Evolutionary conservation across 2,329 filamentous ascomycete genomes (phyloP), one percentile per base, ranked within the genome.

Genomic region (Ophiostoma pallidulum): DNA sequence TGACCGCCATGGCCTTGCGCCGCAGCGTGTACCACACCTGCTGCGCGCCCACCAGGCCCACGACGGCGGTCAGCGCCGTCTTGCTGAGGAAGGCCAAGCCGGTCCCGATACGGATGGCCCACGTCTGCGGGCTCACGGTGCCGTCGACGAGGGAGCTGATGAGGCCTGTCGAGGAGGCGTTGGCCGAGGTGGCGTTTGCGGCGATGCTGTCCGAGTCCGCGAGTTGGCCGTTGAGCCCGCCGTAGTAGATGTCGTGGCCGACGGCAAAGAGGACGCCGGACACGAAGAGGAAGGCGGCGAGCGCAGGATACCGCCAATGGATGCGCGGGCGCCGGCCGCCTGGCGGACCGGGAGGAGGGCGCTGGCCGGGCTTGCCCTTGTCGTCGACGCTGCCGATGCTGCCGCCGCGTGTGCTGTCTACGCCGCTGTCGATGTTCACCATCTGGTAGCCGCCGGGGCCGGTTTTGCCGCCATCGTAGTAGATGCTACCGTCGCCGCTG

Each of bases 11-110:
- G 16, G 36, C 44, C 18, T 44, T 44, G 24, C 31, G 40, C 10
- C 49, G 49, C 45, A 51, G 36, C 31, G 45, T 51, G 28, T 24
- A 32, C 49, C 49, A 51, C 3, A 51, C 37, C 32, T 51, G 45
- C 41, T 51, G 49, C 20, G 45, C 45, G 2, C 35, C 45, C 12
- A 51, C 49, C 12, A 48, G 8, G 1, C 20, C 40, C 5, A 51
- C 26, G 1, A 45, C 31, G 1, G 31, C 28, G 3, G 28, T 14
- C 9, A 50, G 39, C 3, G 18, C 32, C 19, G 48, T 39, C 39
- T 47, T 50, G 20, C 35, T 41, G 26, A 50, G 43, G 8, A 50
- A 46, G 9, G 43, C 48, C 4, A 50, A 20, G 3, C 33, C 39
- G n/a, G 43, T 50, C 39, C 48, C 48, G 26, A 46, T 24, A 7